phyloP scores from a whole-genome alignment of 2,329 filamentous ascomycete genomes.

The Neofusicoccum sp. region DNA sequence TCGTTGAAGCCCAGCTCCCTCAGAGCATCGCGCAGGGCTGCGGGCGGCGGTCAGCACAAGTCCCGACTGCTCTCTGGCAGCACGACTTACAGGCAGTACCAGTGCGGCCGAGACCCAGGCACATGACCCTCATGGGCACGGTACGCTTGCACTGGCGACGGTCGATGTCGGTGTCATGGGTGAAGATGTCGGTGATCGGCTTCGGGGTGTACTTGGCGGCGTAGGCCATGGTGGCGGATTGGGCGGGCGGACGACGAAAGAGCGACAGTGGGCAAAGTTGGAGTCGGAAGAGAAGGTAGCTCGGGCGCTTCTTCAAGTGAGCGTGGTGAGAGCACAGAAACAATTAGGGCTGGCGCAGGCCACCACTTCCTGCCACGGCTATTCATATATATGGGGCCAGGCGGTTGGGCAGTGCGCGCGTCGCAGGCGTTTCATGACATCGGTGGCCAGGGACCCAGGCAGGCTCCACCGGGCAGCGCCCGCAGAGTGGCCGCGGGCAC shows the following conservation, averaged over 20 bases:
- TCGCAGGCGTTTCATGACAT: conserved; percentile 16
- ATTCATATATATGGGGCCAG: conserved; percentile 14
- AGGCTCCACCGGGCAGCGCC: conserved; percentile 7
- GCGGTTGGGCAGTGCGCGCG: conserved; percentile 12
- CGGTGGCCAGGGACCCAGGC: conserved; percentile 4
- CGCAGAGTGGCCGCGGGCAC: neutral
- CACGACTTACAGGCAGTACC: conserved; percentile 64
- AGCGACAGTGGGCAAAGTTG: neutral
- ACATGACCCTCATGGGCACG: conserved; percentile 71
- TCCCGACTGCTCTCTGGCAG: conserved; percentile 29
- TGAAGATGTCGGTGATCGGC: conserved; percentile 61
- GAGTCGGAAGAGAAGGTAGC: neutral
- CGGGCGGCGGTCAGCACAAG: conserved; percentile 22
- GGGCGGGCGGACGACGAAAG: neutral
- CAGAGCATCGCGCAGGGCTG: conserved; percentile 53
- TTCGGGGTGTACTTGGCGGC: conserved; percentile 39
- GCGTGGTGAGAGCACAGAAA: conserved; percentile 1
- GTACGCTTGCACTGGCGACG: conserved; percentile 62
- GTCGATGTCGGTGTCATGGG: conserved; percentile 66
- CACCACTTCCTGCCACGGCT: conserved; percentile 13
- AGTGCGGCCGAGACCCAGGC: conserved; percentile 67
- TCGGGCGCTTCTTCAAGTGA: conserved; percentile 4
- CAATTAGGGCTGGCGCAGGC: conserved; percentile 9
- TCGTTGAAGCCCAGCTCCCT: conserved; percentile 25
- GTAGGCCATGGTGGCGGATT: conserved; percentile 1